Evolutionary conservation across 495 filamentous ascomycete genomes (phyloP), one percentile per base, ranked within the genome.

Genomic region (Aspergillus coremiiformis): DNA sequence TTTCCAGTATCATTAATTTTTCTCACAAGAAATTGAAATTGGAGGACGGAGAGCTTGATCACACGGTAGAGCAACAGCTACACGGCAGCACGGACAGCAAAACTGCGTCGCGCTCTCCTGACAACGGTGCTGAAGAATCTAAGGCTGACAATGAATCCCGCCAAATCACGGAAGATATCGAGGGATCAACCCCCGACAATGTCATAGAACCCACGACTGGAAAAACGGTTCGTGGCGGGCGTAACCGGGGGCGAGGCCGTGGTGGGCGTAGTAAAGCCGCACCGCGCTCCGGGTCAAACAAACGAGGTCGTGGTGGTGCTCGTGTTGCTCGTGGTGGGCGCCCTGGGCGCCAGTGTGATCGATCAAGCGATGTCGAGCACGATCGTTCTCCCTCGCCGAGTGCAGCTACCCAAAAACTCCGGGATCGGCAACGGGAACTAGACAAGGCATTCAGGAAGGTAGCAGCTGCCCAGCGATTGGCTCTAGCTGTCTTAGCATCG

Each of bases 381-480:
- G 63, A 62, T 17, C 73, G 64, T 17, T 66, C 71, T 8, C 70
- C 67, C 3, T 68, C 65, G 6, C 73, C 70, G 5, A 66, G 56
- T 50, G 62, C 65, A 7, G 51, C 52, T 9, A 67, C 67, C 3
- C 64, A 70, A 43, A 68, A 60, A 19, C 62, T 76, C 9, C 69
- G 69, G 24, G 55, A 65, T 22, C 70, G 73, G 5, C 72, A 74
- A 52, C 69, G 66, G 4, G 66, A 73, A 49, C 29, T 80, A 27
- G 66, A 70, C 27, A 57, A 61, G 12, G 53, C 68, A 1, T 76
- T 77, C 52, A 75, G 71, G 57, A 67, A 65, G 29, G 59, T 76
- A 21, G 73, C 69, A 33, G 60, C 65, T 11, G 67, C 66, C 0
- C 73, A 76, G 47, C 63, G 67, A 41, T 32, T 68, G 19, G 67